Evolutionary conservation across 805 yeast genomes (phyloP), one percentile per base, ranked within the genome.

Genomic region (Torulaspora maleeae): DNA sequence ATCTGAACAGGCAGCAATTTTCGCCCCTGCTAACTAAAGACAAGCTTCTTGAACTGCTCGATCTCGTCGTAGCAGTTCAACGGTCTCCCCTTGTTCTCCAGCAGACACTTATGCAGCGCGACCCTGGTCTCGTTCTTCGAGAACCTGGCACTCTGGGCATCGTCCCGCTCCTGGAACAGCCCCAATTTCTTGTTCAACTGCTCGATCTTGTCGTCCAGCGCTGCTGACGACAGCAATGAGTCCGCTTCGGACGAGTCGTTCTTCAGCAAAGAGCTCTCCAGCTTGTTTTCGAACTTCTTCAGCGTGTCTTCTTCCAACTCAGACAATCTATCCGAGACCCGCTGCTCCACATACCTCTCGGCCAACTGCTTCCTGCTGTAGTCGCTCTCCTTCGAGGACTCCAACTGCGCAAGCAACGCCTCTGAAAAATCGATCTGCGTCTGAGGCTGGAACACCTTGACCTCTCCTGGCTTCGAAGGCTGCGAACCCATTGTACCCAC

Each of bases 31-130:
- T 34, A 39, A 27, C 43, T 48, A 10, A 44, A 70, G 13, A 80
- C 84, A 50, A 79, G 63, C 51, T 72, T 73, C 60, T 80, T 84
- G 66, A 87, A 86, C 45, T 73, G 67, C 59, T 82, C 79, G 15
- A 86, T 86, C 59, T 84, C 86, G 33, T 83, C 86, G 83, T 89
- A 84, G 63, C 96, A 87, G 64, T 84, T 81, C 63, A 87, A 74
- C 17, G 85, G 81, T 61, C 74, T 80, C 17, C 80, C 83, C 50
- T 74, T 67, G 63, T 82, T 82, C 39, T 75, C 75, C 12, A 59
- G 38, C 59, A 87, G 72, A 63, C 96, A 87, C 34, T 68, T 58
- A 20, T 75, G 67, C 20, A 88, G 79, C 9, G 70, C 74, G 2
- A 54, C 56, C 43, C 69, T 58, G 8, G 81, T 61, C 2, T 69